Evolutionary conservation across 805 yeast species (phyloP), one percentile per base, ranked within the genome.

Genomic region (Yarrowia sp.): DNA sequence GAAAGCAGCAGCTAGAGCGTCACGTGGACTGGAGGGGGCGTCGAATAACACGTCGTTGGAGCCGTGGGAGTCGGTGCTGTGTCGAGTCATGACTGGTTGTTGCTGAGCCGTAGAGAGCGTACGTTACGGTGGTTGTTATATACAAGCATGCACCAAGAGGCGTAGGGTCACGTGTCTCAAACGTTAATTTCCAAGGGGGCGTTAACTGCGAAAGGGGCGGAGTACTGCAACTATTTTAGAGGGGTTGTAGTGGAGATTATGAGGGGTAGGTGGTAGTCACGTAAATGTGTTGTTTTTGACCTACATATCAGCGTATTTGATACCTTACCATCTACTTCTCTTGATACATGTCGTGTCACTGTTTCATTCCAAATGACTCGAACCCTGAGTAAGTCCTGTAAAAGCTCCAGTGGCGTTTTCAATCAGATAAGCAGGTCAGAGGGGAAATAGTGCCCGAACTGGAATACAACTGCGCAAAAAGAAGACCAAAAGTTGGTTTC

Each of bases 1-100:
- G 43, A 71, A 71, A 6, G 72, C 69, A 10, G 64, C 66, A 14
- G 69, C 55, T 22, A 71, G 66, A 28, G 69, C 68, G 48, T 66
- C 66, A 17, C 36, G 65, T 32, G 61, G 63, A 15, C 61, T 44
- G 28, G 62, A 39, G 18, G 65, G 65, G 7, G 61, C 65, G 38
- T 63, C 65, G 18, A 63, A 63, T 15, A 63, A 60, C 36, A 55
- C 61, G 61, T 63, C 58, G 41, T 61, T 44, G 14, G 62, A 38
- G 63, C 18, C 47, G 38, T 35, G 28, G 13, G 65, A 50, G 39
- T 63, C 61, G 31, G 45, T 35, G 43, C 44, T 45, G 65, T 38
- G 65, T 63, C 48, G 47, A 32, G 63, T 41, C 63, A 51, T 63
- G 36, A 43, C 17, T 38, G n/a, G 32, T 55, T 22, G 28, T 47